Evolutionary conservation across 768 basidiomycete species (phyloP).

Genomic region (Russula olivacea): DNA sequence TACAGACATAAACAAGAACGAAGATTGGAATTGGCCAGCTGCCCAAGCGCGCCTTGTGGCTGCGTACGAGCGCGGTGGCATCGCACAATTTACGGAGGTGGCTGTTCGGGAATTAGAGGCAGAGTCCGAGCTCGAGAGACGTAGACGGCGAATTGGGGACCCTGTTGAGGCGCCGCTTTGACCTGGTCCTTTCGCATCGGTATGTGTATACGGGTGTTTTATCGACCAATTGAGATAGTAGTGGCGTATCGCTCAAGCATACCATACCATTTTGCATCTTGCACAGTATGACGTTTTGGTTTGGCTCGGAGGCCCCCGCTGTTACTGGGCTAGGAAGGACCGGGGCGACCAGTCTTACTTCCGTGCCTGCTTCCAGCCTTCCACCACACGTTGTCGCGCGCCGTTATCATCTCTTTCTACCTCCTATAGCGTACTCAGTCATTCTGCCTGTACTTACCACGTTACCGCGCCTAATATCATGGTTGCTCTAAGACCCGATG

Average conservation of each 20-base stretch:
- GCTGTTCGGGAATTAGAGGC: conserved; percentile 51
- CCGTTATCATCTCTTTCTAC: too few relatives aligned
- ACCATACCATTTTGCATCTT: too few relatives aligned
- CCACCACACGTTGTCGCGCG: too few relatives aligned
- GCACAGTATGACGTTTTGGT: neutral
- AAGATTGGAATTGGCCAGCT: conserved; percentile 47
- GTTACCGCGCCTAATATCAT: too few relatives aligned
- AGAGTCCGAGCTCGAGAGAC: conserved; percentile 48
- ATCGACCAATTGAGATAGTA: too few relatives aligned
- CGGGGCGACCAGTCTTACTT: too few relatives aligned
- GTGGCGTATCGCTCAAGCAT: neutral
- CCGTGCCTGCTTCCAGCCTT: too few relatives aligned
- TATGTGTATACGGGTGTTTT: too few relatives aligned
- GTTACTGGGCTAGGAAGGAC: too few relatives aligned
- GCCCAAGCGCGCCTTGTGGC: conserved; percentile 48
- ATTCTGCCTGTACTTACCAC: too few relatives aligned
- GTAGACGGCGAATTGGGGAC: conserved; percentile 30
- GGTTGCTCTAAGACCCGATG: too few relatives aligned
- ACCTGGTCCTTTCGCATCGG: neutral
- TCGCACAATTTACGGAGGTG: conserved; percentile 49
- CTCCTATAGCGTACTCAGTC: too few relatives aligned
- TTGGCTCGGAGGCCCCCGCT: neutral
- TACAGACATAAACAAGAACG: neutral
- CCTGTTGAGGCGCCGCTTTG: neutral
- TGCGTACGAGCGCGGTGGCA: conserved; percentile 56